Percentiles rank a stretch among this genome's conserved stretches.
phyloP scores from a whole-genome alignment of 2,329 filamentous ascomycete genomes.

The Pseudopyrenochaeta lycopersici region DNA sequence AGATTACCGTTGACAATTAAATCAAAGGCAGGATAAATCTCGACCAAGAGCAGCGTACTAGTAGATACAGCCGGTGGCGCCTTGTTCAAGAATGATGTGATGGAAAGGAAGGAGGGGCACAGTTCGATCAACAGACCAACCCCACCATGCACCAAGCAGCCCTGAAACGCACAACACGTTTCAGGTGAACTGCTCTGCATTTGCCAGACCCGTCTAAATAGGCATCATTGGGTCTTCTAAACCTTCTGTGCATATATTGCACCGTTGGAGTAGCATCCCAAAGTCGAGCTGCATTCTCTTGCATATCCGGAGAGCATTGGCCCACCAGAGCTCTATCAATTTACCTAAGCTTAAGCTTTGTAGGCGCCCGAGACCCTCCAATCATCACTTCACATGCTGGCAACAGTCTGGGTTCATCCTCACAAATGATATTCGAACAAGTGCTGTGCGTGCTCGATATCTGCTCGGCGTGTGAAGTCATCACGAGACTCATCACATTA shows the following conservation, averaged over 20 bases:
- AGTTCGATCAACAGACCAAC: slow-evolving; percentile 21
- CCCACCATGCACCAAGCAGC: slow-evolving; percentile 27
- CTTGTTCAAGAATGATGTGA: slow-evolving; percentile 22
- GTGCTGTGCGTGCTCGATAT: too few species aligned
- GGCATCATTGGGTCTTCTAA: slow-evolving; percentile 7
- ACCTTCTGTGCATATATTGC: background rate
- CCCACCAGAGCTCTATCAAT: too few species aligned
- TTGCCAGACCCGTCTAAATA: slow-evolving; percentile 4
- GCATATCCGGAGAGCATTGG: too few species aligned
- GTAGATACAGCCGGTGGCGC: slow-evolving; percentile 15
- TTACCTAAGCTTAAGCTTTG: too few species aligned
- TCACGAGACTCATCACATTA: too few species aligned
- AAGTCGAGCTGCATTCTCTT: too few species aligned
- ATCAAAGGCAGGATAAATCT: background rate
- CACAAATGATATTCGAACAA: too few species aligned
- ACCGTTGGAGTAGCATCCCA: background rate
- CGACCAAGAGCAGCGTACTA: slow-evolving; percentile 1
- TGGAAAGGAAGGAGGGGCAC: slow-evolving; percentile 29
- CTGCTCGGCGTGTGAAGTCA: too few species aligned
- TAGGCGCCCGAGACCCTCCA: too few species aligned
- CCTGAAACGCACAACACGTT: slow-evolving; percentile 25
- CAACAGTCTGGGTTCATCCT: too few species aligned
- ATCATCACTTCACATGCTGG: too few species aligned
- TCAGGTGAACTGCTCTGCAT: slow-evolving; percentile 22
- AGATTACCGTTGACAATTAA: background rate